Percentiles rank a stretch among this genome's conserved stretches.
phyloP scores from a whole-genome alignment of 352 stramenopile genomes.

The Phytophthora hibernalis region DNA sequence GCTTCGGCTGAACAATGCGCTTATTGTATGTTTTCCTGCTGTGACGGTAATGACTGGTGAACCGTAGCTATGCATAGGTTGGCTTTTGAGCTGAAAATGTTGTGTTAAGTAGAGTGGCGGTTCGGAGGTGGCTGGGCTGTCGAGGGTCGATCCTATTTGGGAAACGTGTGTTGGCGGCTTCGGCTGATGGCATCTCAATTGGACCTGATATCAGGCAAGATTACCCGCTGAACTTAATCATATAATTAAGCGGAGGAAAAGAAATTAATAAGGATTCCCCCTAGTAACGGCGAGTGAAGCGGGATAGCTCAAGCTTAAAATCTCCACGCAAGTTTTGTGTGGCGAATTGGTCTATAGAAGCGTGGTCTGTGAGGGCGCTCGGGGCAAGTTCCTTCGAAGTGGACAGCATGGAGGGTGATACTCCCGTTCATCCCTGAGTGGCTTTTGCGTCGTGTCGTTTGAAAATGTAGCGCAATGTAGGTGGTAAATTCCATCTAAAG shows the following conservation, averaged over 20 bases:
- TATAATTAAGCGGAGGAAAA: not conserved
- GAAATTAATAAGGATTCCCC: not conserved
- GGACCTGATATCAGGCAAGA: slow-evolving; percentile 31
- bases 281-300: not conserved
- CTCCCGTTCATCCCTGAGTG: slow-evolving; percentile 68
- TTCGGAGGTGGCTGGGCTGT: too few species aligned
- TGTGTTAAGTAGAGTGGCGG: too few species aligned
- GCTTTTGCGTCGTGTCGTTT: slow-evolving; percentile 73
- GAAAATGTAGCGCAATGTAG: slow-evolving; percentile 85
- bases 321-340: not conserved
- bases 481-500: slow-evolving; percentile 92
- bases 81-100: too few species aligned
- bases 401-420: slow-evolving; percentile 55
- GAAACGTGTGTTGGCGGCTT: too few species aligned
- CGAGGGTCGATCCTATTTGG: too few species aligned
- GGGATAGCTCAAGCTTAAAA: not conserved
- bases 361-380: not conserved
- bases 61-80: too few species aligned
- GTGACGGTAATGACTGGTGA: too few species aligned
- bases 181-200: too few species aligned
- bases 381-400: not conserved
- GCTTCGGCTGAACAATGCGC: too few species aligned
- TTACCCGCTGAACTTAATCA: slow-evolving; percentile 38
- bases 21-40: too few species aligned
- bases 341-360: slow-evolving; percentile 1